phyloP scores from a whole-genome alignment of 495 filamentous ascomycete genomes.

The Neurospora sp. region DNA sequence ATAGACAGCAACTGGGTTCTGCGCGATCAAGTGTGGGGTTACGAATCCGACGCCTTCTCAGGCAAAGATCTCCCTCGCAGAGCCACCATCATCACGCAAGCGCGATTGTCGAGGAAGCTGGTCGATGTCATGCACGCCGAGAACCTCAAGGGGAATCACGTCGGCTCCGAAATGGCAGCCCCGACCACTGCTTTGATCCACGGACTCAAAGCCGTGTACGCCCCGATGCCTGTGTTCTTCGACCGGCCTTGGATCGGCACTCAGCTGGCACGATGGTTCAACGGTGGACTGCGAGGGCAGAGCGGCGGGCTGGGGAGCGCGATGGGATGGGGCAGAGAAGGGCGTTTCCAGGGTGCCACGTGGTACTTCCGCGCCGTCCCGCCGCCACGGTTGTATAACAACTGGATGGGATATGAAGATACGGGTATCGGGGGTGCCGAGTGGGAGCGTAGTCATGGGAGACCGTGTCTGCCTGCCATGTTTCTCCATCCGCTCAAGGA shows the following conservation, averaged over 20 bases:
- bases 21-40: constrained; percentile 52
- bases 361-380: constrained; percentile 49
- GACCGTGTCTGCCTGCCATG: constrained; percentile 46
- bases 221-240: constrained; percentile 61
- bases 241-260: constrained; percentile 48
- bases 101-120: constrained; percentile 51
- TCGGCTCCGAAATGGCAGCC: constrained; percentile 63
- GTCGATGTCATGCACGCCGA: constrained; percentile 56
- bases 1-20: constrained; percentile 54
- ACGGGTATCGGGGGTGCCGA: constrained; percentile 37
- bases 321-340: constrained; percentile 42
- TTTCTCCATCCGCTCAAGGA: constrained; percentile 47
- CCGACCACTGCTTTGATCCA: constrained; percentile 56
- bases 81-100: constrained; percentile 56
- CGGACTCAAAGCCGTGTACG: constrained; percentile 60
- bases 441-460: constrained; percentile 43
- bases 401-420: constrained; percentile 52
- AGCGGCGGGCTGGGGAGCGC: constrained; percentile 37
- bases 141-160: constrained; percentile 47
- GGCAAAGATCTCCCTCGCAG: constrained; percentile 49
- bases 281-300: constrained; percentile 42
- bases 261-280: constrained; percentile 51
- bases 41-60: constrained; percentile 37
- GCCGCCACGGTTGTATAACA: constrained; percentile 47
- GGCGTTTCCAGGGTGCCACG: constrained; percentile 45